A percentile compares a stretch with the other conserved stretches of the same genome.
These are phyloP conservation scores for Boletus fagicola DNA, from an alignment of 768 basidiomycete genomes.

Conservation along the genomic window DNA sequence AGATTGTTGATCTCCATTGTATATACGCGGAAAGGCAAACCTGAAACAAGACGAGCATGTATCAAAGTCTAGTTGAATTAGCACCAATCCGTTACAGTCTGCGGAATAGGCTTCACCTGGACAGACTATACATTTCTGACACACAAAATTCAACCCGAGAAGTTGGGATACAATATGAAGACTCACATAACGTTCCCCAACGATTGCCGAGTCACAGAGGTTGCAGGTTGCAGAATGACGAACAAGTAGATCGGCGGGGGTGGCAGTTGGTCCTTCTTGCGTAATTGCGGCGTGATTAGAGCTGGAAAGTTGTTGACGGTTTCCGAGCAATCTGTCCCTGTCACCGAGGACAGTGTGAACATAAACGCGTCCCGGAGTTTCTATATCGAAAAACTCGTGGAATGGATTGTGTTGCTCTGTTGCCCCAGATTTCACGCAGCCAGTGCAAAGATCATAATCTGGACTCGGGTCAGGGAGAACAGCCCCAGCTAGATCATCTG, in stretches of 20 bases:
- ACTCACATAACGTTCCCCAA: slow-evolving; percentile 72
- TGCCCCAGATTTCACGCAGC: slow-evolving; percentile 49
- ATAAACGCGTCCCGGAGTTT: slow-evolving; percentile 60
- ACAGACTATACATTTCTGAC: slow-evolving; percentile 73
- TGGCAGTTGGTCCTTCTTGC: background rate
- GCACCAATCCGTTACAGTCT: background rate
- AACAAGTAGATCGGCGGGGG: slow-evolving; percentile 23
- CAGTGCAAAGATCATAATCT: slow-evolving; percentile 74
- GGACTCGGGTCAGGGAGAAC: slow-evolving; percentile 1
- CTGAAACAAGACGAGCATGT: slow-evolving; percentile 68
- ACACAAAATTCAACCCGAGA: slow-evolving; percentile 2
- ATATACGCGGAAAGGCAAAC: slow-evolving; percentile 32
- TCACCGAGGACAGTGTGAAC: slow-evolving; percentile 55
- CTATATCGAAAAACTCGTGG: slow-evolving; percentile 72
- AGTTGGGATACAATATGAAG: background rate
- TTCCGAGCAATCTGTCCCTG: slow-evolving; percentile 33
- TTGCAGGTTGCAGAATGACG: slow-evolving; percentile 71
- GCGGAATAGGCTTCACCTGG: slow-evolving; percentile 39
- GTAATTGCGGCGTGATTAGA: background rate
- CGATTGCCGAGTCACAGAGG: slow-evolving; percentile 69
- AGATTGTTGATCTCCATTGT: background rate
- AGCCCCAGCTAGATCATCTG: background rate
- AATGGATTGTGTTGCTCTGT: slow-evolving; percentile 55
- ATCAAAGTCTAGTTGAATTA: slow-evolving; percentile 59
- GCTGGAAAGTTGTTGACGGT: background rate